These are phyloP conservation scores for Talaromyces sp. DNA, from an alignment of 2,329 filamentous ascomycete species.

Conservation along the genomic window DNA sequence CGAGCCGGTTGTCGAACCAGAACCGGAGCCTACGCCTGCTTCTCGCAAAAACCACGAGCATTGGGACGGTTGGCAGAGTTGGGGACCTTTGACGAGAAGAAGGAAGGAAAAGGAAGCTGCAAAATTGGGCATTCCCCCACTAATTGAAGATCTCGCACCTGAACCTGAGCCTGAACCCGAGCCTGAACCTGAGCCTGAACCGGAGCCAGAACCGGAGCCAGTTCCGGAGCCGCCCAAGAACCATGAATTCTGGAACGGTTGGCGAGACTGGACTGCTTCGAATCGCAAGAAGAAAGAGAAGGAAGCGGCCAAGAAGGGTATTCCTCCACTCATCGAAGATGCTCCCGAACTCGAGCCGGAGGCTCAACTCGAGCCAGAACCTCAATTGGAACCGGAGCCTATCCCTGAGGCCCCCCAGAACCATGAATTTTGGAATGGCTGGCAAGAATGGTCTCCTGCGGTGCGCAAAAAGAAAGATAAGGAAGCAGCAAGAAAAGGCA, in stretches of 20 bases:
- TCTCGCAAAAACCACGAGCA: conserved; percentile 12
- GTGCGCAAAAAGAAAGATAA: conserved; percentile 14
- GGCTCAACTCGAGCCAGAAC: conserved; percentile 37
- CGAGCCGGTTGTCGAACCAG: conserved; percentile 22
- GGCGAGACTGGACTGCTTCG: neutral
- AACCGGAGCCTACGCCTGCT: conserved; percentile 22
- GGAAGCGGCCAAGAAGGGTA: conserved; percentile 12
- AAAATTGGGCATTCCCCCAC: conserved; percentile 11
- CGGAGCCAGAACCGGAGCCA: conserved; percentile 24
- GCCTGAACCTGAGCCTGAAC: conserved; percentile 28
- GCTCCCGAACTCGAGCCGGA: conserved; percentile 48
- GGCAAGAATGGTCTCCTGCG: conserved; percentile 1
- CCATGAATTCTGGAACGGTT: conserved; percentile 13
- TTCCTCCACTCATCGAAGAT: conserved; percentile 11
- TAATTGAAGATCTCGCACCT: conserved; percentile 11
- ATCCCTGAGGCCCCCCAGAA: conserved; percentile 13
- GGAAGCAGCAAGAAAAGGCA: conserved; percentile 10
- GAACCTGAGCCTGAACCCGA: conserved; percentile 11
- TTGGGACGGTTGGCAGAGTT: conserved; percentile 11
- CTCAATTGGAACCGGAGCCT: conserved; percentile 10
- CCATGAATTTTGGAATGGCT: conserved; percentile 16
- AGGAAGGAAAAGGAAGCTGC: conserved; percentile 14
- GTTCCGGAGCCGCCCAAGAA: conserved; percentile 13
- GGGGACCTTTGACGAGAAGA: neutral
- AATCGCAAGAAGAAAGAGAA: conserved; percentile 12